Base-by-base conservation (phyloP, 2,329 filamentous ascomycete species). In the Bimuria novae-zelandiae region DNA sequence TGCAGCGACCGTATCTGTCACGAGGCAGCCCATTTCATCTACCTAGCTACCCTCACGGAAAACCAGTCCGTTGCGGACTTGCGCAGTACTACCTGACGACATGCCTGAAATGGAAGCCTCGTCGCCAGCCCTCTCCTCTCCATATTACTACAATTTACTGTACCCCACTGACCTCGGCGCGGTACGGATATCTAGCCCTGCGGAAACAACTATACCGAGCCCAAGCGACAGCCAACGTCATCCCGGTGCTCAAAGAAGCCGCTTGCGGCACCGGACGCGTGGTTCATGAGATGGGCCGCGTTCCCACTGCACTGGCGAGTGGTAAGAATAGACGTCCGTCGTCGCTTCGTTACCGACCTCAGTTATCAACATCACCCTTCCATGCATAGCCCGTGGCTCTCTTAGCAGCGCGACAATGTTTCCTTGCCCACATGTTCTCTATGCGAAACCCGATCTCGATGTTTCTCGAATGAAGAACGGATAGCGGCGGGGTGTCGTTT, bases 91-190 rank as follows among this genome's bases (percentile, higher is more conserved):
- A 54, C 56, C 56, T 54, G 42, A 43, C 45, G 43, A 33, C 44
- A 36, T 47, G 37, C 51, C 44, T 27, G 30, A 51, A 32, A 6
- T 19, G 39, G 30, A 46, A 37, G 16, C 32, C n/a, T 37, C 48
- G 29, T 7, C 36, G 12, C 37, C 21, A 33, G 25, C 25, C n/a
- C n/a, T n/a, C n/a, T n/a, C n/a, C 35, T 52, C 43, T 45, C n/a
- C 11, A 54, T 40, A 48, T 32, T 54, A 30, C 47, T 16, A 10
- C 43, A 39, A 55, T 58, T 47, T 54, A 54, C 16, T 52, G 55
- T 42, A 54, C 52, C 54, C 55, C 49, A 30, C 42, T 22, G 19
- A 39, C 6, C n/a, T 25, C 19, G 36, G 46, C 27, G 47, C 46
- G 35, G 16, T 41, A 42, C 25, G 25, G 11, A 22, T 32, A 22